These are phyloP conservation scores for Glycine tomentella DNA, from an alignment of 306 rosid genomes.

Conservation along the genomic window DNA sequence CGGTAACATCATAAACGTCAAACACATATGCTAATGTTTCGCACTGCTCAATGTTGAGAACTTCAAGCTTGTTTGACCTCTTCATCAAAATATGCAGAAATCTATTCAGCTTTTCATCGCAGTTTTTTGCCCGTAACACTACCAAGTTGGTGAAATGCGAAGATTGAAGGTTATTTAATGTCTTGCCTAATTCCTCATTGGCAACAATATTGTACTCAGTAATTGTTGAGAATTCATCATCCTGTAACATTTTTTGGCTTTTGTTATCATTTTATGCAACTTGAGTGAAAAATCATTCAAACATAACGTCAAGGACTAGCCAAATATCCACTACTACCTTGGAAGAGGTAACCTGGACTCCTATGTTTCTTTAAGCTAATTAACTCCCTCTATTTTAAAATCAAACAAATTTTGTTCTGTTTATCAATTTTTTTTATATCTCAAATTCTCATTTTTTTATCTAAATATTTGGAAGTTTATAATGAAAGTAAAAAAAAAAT, in stretches of 20 bases:
- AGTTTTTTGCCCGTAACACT: not conserved
- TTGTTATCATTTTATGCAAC: too few relatives aligned
- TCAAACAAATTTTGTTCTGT: too few relatives aligned
- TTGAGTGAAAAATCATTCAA: too few relatives aligned
- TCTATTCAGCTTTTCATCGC: not conserved
- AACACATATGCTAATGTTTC: not conserved
- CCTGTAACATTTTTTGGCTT: not conserved
- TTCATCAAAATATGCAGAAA: not conserved
- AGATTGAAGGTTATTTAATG: not conserved
- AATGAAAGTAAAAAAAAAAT: too few relatives aligned
- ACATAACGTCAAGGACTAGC: too few relatives aligned
- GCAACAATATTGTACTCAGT: not conserved
- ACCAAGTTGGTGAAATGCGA: not conserved
- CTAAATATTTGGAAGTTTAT: too few relatives aligned
- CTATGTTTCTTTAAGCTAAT: too few relatives aligned
- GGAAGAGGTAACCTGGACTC: too few relatives aligned
- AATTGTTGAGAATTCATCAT: not conserved
- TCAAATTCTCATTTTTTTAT: too few relatives aligned
- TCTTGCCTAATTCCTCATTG: not conserved
- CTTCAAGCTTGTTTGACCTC: not conserved
- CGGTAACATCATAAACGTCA: not conserved
- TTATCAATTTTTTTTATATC: too few relatives aligned
- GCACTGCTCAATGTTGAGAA: not conserved
- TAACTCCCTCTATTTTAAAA: too few relatives aligned
- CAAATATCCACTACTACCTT: too few relatives aligned